Conservation (phyloP, 2,329 filamentous ascomycete genomes). For the Monosporascus sp. region DNA sequence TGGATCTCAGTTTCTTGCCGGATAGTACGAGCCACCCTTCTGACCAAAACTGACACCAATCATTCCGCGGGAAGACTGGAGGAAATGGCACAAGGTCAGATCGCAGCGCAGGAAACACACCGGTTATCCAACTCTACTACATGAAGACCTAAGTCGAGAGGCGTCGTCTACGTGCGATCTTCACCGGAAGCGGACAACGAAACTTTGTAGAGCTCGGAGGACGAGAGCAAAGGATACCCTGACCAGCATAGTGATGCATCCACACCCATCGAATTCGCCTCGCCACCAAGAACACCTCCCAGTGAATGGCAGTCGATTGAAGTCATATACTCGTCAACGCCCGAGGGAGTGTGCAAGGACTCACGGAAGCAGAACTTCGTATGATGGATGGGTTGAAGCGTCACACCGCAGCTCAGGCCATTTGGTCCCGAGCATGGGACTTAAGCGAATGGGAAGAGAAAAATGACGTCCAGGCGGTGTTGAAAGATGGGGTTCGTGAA, state of each 20-base stretch:
- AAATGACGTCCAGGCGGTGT: background rate
- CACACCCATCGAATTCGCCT: background rate
- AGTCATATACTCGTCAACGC: background rate
- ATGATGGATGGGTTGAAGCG: background rate
- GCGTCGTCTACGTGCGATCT: constrained; percentile 1
- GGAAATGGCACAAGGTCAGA: constrained; percentile 2
- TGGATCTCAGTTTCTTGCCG: background rate
- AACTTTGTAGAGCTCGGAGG: background rate
- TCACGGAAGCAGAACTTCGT: background rate
- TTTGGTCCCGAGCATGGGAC: background rate
- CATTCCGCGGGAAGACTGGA: background rate
- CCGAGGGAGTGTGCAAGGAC: background rate
- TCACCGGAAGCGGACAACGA: background rate
- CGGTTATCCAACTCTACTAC: constrained; percentile 2
- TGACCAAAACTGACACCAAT: background rate
- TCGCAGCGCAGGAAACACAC: constrained; percentile 1
- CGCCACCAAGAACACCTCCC: background rate
- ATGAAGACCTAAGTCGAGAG: constrained; percentile 8
- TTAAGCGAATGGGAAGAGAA: background rate
- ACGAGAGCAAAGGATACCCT: background rate
- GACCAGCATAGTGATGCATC: background rate
- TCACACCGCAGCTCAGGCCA: background rate
- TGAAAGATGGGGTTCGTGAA: background rate
- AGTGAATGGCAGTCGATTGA: background rate
- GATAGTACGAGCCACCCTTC: background rate